Evolutionary conservation across 2,329 filamentous ascomycete genomes (phyloP).

Genomic region (Pyrenophora tritici-repentis): DNA sequence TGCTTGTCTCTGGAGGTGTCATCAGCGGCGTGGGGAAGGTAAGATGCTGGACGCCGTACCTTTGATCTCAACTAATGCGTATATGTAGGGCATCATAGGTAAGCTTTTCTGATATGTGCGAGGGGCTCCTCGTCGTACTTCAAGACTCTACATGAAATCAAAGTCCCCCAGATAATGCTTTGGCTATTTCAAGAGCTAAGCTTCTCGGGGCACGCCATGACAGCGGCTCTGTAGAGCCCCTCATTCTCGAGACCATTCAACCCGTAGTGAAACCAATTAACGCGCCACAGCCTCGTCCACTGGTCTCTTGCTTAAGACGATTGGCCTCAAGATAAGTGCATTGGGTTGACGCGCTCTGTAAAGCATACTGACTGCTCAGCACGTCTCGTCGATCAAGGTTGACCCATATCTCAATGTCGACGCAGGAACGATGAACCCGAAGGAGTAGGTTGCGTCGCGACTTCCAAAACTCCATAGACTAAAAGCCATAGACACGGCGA

Average conservation of each 20-base stretch:
- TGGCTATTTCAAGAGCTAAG: too few species aligned
- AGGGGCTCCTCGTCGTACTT: background rate
- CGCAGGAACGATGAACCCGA: conserved; percentile 73
- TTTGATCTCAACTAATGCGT: conserved; percentile 30
- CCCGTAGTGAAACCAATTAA: conserved; percentile 19
- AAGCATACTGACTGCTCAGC: conserved; percentile 43
- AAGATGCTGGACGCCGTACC: conserved; percentile 39
- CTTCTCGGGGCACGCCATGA: background rate
- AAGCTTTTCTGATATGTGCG: conserved; percentile 28
- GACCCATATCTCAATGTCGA: conserved; percentile 78
- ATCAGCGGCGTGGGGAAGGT: conserved; percentile 53
- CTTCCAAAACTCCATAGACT: conserved; percentile 6
- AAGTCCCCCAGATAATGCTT: too few species aligned
- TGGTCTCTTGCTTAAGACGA: conserved; percentile 77
- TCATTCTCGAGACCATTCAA: background rate
- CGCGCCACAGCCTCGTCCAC: conserved; percentile 66
- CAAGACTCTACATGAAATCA: background rate
- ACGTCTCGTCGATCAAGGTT: conserved; percentile 71
- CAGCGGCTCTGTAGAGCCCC: background rate
- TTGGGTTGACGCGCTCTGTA: conserved; percentile 18
- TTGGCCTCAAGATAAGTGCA: conserved; percentile 73
- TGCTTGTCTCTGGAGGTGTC: conserved; percentile 74
- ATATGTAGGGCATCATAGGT: conserved; percentile 67
- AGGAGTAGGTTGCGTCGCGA: conserved; percentile 56
- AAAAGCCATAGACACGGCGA: conserved; percentile 71